Evolutionary conservation across 225 moss, liverwort and hornwort species (phyloP).

Genomic region (Rhytidiadelphus loreus): DNA sequence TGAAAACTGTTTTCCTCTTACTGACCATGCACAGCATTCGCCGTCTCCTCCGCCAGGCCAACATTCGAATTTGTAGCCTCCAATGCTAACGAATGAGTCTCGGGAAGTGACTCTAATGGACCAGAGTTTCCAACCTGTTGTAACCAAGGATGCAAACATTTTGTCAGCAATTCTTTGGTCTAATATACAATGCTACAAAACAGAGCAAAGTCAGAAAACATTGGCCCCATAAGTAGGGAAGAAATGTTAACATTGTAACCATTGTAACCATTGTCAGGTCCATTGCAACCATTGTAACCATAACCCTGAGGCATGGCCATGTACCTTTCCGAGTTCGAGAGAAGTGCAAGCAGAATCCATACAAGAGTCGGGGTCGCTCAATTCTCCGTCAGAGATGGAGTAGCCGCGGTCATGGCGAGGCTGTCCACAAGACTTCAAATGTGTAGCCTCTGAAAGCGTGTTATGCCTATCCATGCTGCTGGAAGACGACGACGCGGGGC

Average conservation of each 20-base stretch:
- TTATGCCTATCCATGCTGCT: constrained; percentile 41
- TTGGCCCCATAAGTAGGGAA: neutral
- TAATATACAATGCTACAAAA: neutral
- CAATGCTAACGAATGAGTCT: constrained; percentile 38
- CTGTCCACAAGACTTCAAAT: constrained; percentile 1
- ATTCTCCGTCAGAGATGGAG: constrained; percentile 52
- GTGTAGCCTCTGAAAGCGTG: neutral
- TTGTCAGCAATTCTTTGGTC: neutral
- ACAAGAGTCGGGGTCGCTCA: constrained; percentile 33
- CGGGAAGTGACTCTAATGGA: constrained; percentile 32
- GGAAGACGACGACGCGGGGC: constrained; percentile 39
- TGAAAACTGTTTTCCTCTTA: neutral
- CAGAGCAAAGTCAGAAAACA: neutral
- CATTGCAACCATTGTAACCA: neutral
- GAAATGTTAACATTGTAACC: neutral
- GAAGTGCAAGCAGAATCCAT: constrained; percentile 17
- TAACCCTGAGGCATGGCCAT: neutral
- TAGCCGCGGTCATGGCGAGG: constrained; percentile 52
- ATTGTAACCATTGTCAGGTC: neutral
- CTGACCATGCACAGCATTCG: neutral
- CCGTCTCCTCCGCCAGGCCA: neutral
- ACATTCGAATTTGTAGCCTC: constrained; percentile 6
- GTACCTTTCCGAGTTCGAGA: constrained; percentile 33
- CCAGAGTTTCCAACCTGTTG: constrained; percentile 30
- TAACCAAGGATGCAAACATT: neutral